These are phyloP conservation scores for Gymnopus androsaceus DNA, from an alignment of 1,284 basidiomycete species.

Conservation along the genomic window DNA sequence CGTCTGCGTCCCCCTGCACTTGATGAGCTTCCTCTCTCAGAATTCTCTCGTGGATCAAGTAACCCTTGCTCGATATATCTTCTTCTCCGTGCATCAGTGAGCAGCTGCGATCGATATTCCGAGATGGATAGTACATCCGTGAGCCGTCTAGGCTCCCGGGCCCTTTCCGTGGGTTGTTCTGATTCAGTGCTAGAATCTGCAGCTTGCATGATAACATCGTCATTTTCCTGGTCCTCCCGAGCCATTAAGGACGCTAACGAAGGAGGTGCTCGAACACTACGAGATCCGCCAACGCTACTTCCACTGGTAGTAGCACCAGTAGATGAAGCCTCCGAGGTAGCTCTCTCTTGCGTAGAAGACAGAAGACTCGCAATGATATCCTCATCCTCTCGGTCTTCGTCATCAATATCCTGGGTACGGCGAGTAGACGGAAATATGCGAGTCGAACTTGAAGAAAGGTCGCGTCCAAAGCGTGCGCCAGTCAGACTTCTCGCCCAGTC, in stretches of 20 bases:
- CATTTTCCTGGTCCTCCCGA: not conserved
- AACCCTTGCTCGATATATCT: conserved; percentile 12
- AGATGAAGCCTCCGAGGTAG: not conserved
- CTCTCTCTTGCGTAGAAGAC: not conserved
- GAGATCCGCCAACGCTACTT: not conserved
- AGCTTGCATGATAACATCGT: not conserved
- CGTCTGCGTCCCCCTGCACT: not conserved
- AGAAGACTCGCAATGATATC: conserved; percentile 1
- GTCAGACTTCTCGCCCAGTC: not conserved
- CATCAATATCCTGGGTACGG: not conserved
- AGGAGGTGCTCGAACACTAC: not conserved
- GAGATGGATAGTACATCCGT: conserved; percentile 1
- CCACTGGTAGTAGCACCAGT: not conserved
- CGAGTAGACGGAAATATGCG: not conserved
- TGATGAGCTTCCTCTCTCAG: not conserved
- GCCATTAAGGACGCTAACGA: not conserved
- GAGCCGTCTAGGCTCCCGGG: conserved; percentile 1
- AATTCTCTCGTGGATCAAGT: conserved; percentile 11
- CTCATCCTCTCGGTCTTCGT: conserved; percentile 8
- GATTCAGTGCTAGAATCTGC: not conserved
- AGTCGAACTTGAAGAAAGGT: not conserved
- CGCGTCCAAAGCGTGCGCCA: not conserved
- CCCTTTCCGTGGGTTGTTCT: not conserved
- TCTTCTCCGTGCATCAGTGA: conserved; percentile 1
- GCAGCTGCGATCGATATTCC: conserved; percentile 3